These are phyloP conservation scores for Escovopsis weberi DNA, from an alignment of 2,329 filamentous ascomycete species.

Conservation along the genomic window DNA sequence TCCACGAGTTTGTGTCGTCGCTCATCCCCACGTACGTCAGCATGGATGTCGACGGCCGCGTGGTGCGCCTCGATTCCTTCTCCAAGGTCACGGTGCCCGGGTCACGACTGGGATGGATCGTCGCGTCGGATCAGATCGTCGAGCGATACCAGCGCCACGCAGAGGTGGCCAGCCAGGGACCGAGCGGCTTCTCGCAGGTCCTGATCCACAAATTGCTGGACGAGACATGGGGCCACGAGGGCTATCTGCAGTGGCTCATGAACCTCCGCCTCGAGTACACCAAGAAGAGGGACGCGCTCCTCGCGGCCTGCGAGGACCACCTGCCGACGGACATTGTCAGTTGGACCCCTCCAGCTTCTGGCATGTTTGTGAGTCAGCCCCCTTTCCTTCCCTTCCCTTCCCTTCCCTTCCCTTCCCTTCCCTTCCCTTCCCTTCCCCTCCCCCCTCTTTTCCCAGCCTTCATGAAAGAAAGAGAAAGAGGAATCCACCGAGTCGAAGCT, in stretches of 20 bases:
- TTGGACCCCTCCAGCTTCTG: constrained; percentile 69
- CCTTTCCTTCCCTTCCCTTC: neutral
- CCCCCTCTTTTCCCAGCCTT: neutral
- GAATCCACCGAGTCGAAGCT: neutral
- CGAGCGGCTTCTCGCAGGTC: constrained; percentile 71
- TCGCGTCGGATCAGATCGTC: constrained; percentile 69
- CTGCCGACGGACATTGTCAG: constrained; percentile 60
- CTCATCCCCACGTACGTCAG: constrained; percentile 54
- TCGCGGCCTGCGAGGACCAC: constrained; percentile 65
- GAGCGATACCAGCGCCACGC: constrained; percentile 71
- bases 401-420: neutral
- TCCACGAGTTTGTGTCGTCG: constrained; percentile 57
- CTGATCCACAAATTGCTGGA: constrained; percentile 81
- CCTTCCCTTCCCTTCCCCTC: neutral
- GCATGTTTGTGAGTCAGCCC: constrained; percentile 69
- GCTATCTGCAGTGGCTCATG: constrained; percentile 82
- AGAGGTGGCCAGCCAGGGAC: constrained; percentile 74
- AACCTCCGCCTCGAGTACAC: constrained; percentile 73
- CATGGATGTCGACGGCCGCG: constrained; percentile 74
- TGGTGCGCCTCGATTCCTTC: constrained; percentile 84
- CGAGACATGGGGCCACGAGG: constrained; percentile 83
- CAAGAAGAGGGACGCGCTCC: constrained; percentile 57
- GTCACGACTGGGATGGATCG: constrained; percentile 75
- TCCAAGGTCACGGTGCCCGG: constrained; percentile 83
- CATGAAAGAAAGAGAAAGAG: no score